These are phyloP conservation scores for Vachellia pachyceras DNA, from an alignment of 306 rosid genomes.

Conservation along the genomic window DNA sequence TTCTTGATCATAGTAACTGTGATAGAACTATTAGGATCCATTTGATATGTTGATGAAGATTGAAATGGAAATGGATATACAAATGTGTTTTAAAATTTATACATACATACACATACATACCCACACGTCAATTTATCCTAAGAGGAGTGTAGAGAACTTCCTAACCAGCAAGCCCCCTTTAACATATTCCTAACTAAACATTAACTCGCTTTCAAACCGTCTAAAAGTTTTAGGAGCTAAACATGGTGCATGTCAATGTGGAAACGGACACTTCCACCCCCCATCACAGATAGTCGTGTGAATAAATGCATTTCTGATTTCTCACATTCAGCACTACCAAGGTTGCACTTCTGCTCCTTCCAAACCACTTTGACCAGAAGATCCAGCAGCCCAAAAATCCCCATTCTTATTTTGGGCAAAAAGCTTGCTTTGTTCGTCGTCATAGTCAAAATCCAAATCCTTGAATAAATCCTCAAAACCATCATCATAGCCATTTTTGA, in stretches of 20 bases:
- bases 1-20: not conserved
- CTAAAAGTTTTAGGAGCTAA: not conserved
- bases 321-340: constrained; percentile 60
- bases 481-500: constrained; percentile 60
- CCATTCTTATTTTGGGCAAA: constrained; percentile 39
- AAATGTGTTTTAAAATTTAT: no score
- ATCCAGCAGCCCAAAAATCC: constrained; percentile 63
- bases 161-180: not conserved
- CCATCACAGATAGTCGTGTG: not conserved
- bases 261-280: constrained; percentile 13
- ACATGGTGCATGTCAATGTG: not conserved
- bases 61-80: no score
- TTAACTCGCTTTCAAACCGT: not conserved
- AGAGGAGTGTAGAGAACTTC: not conserved
- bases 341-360: constrained; percentile 58
- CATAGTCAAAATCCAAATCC: constrained; percentile 53
- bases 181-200: not conserved
- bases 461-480: constrained; percentile 80
- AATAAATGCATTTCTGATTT: not conserved
- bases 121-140: no score
- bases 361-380: constrained; percentile 40
- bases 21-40: not conserved
- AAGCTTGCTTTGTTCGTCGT: constrained; percentile 36
- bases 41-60: not conserved
- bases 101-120: no score